Conservation (phyloP, 768 basidiomycete species). For the Ramaria sp. region DNA sequence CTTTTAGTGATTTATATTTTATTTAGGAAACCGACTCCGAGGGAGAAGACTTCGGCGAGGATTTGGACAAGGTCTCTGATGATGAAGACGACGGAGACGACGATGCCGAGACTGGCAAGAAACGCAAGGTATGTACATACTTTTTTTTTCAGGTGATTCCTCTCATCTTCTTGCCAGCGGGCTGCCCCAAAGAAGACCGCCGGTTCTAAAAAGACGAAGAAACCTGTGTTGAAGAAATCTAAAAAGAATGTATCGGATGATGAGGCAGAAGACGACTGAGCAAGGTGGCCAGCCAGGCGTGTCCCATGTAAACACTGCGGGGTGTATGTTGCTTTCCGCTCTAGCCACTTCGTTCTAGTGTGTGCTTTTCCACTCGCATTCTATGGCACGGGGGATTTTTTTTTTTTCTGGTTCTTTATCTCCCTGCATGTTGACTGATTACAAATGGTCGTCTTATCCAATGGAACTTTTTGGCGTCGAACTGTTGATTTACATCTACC, state of each 20-base stretch:
- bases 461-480: no score
- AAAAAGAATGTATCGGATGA: slow-evolving; percentile 11
- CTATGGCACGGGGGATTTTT: no score
- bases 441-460: no score
- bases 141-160: slow-evolving; percentile 8
- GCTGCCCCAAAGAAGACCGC: slow-evolving; percentile 27
- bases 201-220: slow-evolving; percentile 5
- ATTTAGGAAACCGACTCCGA: slow-evolving; percentile 26
- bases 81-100: slow-evolving; percentile 38
- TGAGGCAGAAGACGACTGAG: slow-evolving; percentile 13
- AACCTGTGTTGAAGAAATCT: slow-evolving; percentile 9
- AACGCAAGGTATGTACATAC: slow-evolving; percentile 49
- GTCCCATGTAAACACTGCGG: slow-evolving; percentile 3
- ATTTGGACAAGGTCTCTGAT: slow-evolving; percentile 28
- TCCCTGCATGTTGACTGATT: no score
- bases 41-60: slow-evolving; percentile 37
- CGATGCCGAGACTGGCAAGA: slow-evolving; percentile 33
- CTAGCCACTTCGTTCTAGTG: neutral
- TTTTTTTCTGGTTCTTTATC: no score
- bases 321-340: neutral
- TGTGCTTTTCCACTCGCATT: neutral
- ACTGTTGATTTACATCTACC: no score
- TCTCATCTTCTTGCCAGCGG: slow-evolving; percentile 21
- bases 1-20: neutral
- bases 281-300: neutral